Evolutionary conservation across 306 rosid species (phyloP).

Genomic region (Cucurbita maxima): DNA sequence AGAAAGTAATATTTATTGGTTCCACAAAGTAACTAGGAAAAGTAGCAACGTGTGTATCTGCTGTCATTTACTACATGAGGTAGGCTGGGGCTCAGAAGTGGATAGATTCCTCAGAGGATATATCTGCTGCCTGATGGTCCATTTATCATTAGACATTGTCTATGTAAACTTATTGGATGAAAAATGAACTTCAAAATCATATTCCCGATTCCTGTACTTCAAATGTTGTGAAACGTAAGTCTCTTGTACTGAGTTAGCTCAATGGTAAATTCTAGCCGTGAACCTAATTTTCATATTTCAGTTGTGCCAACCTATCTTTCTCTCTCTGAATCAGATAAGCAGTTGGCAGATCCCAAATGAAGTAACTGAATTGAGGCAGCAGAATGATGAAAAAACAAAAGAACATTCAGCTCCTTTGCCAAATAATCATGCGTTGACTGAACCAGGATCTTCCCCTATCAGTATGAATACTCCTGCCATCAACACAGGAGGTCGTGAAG

Average conservation of each 20-base stretch:
- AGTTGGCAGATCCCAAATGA: constrained; percentile 98
- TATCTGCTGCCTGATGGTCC: neutral
- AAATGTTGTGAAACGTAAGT: neutral
- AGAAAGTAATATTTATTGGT: neutral
- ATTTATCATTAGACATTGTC: too few species aligned
- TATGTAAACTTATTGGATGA: neutral
- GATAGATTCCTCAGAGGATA: neutral
- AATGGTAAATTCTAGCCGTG: neutral
- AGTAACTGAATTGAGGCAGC: constrained; percentile 77
- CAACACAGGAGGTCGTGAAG: constrained; percentile 89
- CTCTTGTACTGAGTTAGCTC: neutral
- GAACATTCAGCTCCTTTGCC: constrained; percentile 38
- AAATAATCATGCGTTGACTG: constrained; percentile 42
- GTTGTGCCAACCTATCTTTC: neutral
- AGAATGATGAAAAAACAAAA: constrained; percentile 45
- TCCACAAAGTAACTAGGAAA: neutral
- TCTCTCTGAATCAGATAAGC: constrained; percentile 47
- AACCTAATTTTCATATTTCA: neutral
- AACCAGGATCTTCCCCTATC: constrained; percentile 51
- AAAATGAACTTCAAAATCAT: neutral
- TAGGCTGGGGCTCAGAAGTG: neutral
- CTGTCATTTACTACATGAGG: neutral
- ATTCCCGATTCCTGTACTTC: neutral
- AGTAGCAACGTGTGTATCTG: neutral
- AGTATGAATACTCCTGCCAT: constrained; percentile 80